Evolutionary conservation across 257 asterid species (phyloP).

Genomic region (Solanum tarijense): DNA sequence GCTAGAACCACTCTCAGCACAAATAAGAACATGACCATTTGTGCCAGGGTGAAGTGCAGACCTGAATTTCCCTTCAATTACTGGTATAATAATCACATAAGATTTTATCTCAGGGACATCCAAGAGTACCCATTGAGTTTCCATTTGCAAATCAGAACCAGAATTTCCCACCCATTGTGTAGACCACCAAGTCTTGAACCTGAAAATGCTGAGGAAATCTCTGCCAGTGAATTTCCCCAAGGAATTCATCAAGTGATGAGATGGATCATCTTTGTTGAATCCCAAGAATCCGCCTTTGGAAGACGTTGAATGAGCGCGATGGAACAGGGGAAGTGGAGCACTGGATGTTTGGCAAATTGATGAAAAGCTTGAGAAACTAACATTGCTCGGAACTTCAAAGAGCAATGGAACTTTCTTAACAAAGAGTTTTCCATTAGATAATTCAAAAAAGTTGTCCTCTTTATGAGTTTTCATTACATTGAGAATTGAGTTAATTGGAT

Average conservation of each 20-base stretch:
- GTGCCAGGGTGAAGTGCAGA: conserved; percentile 46
- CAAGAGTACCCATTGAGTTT: conserved; percentile 18
- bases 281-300: conserved; percentile 58
- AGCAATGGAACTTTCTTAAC: conserved; percentile 34
- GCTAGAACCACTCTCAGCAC: conserved; percentile 48
- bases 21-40: conserved; percentile 43
- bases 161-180: conserved; percentile 20
- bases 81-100: conserved; percentile 31
- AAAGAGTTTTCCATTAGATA: conserved; percentile 26
- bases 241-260: conserved; percentile 44
- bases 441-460: conserved; percentile 18
- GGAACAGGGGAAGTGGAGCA: conserved; percentile 37
- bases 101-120: conserved; percentile 13
- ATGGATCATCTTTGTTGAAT: conserved; percentile 23
- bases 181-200: conserved; percentile 34
- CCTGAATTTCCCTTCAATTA: conserved; percentile 55
- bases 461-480: conserved; percentile 9
- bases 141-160: conserved; percentile 14
- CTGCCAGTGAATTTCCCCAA: conserved; percentile 18
- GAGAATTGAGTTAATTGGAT: conserved; percentile 13
- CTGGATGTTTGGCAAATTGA: conserved; percentile 26
- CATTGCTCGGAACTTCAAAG: conserved; percentile 42
- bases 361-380: conserved; percentile 40
- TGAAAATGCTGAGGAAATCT: conserved; percentile 20
- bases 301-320: conserved; percentile 34